A percentile compares a stretch with the other conserved stretches of the same genome.
phyloP scores from a whole-genome alignment of 495 filamentous ascomycete species.

The Endocarpon pusillum region DNA sequence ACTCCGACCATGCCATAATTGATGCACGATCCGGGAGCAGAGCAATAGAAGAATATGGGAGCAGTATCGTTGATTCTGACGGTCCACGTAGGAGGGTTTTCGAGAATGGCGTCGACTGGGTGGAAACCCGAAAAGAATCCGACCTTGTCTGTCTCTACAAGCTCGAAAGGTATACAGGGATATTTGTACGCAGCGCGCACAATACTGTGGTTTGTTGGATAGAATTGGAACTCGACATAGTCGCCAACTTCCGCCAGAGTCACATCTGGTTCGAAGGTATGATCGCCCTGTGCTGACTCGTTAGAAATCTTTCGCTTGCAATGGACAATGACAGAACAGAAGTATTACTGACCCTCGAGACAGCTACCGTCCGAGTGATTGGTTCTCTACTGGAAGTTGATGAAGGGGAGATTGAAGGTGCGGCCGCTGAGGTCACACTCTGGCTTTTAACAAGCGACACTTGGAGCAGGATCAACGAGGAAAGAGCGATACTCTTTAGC shows the following conservation, averaged over 20 bases:
- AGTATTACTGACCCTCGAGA: not conserved
- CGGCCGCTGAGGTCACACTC: not conserved
- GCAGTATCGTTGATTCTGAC: constrained; percentile 37
- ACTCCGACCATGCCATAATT: constrained; percentile 30
- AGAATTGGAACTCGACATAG: constrained; percentile 35
- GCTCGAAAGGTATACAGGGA: constrained; percentile 43
- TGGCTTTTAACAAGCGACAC: too few species aligned
- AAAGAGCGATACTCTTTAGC: too few species aligned
- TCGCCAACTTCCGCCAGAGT: constrained; percentile 16
- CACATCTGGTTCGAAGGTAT: constrained; percentile 18
- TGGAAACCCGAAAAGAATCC: constrained; percentile 33
- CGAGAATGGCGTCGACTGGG: constrained; percentile 18
- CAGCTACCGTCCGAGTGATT: not conserved
- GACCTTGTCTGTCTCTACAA: constrained; percentile 17
- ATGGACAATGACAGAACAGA: too few species aligned
- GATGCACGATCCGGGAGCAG: constrained; percentile 24
- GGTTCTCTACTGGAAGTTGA: not conserved
- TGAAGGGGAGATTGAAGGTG: not conserved
- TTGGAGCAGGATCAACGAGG: too few species aligned
- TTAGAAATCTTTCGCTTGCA: too few species aligned
- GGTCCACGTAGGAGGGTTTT: constrained; percentile 28
- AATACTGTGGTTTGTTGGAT: constrained; percentile 40
- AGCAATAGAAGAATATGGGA: constrained; percentile 46
- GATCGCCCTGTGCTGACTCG: constrained; percentile 9
- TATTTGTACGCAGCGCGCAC: constrained; percentile 32